These are phyloP conservation scores for Ananas comosus DNA, from an alignment of 176 grass and related monocot species.

Conservation along the genomic window DNA sequence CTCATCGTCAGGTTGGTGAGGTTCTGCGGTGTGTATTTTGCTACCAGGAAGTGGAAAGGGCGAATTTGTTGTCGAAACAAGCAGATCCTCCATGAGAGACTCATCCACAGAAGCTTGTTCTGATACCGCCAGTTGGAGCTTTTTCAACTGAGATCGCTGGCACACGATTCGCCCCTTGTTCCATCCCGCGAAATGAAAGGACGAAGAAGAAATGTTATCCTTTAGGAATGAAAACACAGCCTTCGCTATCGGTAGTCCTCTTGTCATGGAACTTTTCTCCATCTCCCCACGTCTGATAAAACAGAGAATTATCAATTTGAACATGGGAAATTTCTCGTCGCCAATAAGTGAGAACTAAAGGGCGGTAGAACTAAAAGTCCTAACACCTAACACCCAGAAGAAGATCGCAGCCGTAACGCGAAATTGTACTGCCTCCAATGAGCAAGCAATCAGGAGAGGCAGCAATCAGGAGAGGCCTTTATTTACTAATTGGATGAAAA, in stretches of 20 bases:
- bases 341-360: conserved; percentile 1
- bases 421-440: neutral
- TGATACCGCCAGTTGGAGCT: conserved; percentile 35
- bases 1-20: conserved; percentile 15
- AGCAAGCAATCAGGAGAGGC: conserved; percentile 4
- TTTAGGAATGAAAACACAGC: conserved; percentile 67
- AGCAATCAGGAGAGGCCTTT: conserved; percentile 3
- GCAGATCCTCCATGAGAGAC: conserved; percentile 12
- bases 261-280: conserved; percentile 76
- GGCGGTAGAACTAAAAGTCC: neutral
- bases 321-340: neutral
- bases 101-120: conserved; percentile 11
- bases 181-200: conserved; percentile 87
- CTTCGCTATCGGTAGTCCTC: conserved; percentile 58
- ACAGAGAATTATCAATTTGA: conserved; percentile 27
- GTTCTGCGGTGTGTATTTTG: conserved; percentile 35
- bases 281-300: conserved; percentile 65
- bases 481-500: conserved; percentile 4
- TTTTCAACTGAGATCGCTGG: conserved; percentile 67
- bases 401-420: neutral
- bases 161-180: conserved; percentile 82
- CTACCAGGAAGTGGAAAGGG: conserved; percentile 41
- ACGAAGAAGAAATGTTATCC: conserved; percentile 51
- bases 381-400: neutral
- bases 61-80: conserved; percentile 38